Evolutionary conservation across 768 basidiomycete species (phyloP), one percentile per base, ranked within the genome.

Genomic region (Terana coerulea): DNA sequence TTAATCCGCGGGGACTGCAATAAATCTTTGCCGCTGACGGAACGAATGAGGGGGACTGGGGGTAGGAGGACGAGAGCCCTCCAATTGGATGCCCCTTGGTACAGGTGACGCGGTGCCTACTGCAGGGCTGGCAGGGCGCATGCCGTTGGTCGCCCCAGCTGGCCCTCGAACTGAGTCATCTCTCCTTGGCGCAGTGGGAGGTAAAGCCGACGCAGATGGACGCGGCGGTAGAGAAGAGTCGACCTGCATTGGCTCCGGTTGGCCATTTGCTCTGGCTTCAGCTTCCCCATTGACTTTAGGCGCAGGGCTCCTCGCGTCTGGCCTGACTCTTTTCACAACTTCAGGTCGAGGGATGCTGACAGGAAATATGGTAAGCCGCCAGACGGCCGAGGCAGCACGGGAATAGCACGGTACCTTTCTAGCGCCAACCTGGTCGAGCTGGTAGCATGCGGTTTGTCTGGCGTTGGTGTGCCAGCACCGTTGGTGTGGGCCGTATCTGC

Each of bases 281-380:
- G 44, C 25, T 22, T 22, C 44, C 1, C 52, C 52, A 37, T 53
- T 53, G 28, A 40, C 34, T 24, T 40, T 53, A 12, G 53, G 47
- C 9, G 28, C 67, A 8, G 65, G 65, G 2, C 58, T 63, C 3
- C 72, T 71, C 7, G 71, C 68, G 30, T 69, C 69, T 7, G 69
- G 67, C 39, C 67, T 43, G 61, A 79, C 68, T 19, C 88, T 74
- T 66, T 81, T 87, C 52, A 90, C 84, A 29, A 88, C 86, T 63
- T 89, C 86, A n/a, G 88, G 88, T 41, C 86, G 72, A 21, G 86
- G 88, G 40, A 90, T 77, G 62, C 88, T 90, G 55, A 21, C n/a
- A 8, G n/a, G 5, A 33, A 53, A 49, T 11, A 49, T 12, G 39
- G 35, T 50, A 30, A 55, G 61, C 51, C 24, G 33, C 40, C 25